Evolutionary conservation across 768 basidiomycete species (phyloP).

Genomic region (Tylopilus intermedius): DNA sequence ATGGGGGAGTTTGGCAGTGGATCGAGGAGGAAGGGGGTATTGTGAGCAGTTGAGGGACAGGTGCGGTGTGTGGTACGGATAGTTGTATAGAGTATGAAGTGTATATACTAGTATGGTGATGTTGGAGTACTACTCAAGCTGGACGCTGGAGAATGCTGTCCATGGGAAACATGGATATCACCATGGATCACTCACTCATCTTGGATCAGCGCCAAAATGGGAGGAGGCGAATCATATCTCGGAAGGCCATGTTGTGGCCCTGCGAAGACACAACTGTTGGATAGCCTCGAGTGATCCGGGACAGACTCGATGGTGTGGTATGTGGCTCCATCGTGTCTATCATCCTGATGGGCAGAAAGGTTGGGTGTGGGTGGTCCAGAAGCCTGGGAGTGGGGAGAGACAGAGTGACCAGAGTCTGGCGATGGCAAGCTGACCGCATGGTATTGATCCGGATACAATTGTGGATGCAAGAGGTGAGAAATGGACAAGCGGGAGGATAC

Average conservation of each 20-base stretch:
- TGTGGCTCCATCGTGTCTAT: slow-evolving; percentile 35
- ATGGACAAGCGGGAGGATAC: slow-evolving; percentile 53
- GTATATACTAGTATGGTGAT: slow-evolving; percentile 34
- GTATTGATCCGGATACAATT: slow-evolving; percentile 37
- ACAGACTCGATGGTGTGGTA: slow-evolving; percentile 35
- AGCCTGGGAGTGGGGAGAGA: slow-evolving; percentile 32
- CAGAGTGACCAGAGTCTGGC: slow-evolving; percentile 48
- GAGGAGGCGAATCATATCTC: slow-evolving; percentile 51
- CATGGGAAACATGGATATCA: slow-evolving; percentile 27
- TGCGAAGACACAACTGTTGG: slow-evolving; percentile 32
- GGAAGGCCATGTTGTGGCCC: slow-evolving; percentile 21
- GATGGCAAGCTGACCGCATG: slow-evolving; percentile 40
- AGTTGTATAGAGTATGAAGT: slow-evolving; percentile 38
- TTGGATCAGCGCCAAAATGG: slow-evolving; percentile 54
- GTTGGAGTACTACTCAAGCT: slow-evolving; percentile 31
- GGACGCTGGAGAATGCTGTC: slow-evolving; percentile 29
- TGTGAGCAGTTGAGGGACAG: slow-evolving; percentile 35
- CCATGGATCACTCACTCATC: slow-evolving; percentile 32
- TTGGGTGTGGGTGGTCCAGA: slow-evolving; percentile 31
- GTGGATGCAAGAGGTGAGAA: slow-evolving; percentile 55
- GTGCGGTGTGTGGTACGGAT: slow-evolving; percentile 38
- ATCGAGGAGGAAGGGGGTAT: no score
- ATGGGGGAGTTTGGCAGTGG: no score
- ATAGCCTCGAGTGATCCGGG: slow-evolving; percentile 25
- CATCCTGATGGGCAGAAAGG: slow-evolving; percentile 45